Conservation (phyloP, 331 rosid genomes). For the Dryas integrifolia region DNA sequence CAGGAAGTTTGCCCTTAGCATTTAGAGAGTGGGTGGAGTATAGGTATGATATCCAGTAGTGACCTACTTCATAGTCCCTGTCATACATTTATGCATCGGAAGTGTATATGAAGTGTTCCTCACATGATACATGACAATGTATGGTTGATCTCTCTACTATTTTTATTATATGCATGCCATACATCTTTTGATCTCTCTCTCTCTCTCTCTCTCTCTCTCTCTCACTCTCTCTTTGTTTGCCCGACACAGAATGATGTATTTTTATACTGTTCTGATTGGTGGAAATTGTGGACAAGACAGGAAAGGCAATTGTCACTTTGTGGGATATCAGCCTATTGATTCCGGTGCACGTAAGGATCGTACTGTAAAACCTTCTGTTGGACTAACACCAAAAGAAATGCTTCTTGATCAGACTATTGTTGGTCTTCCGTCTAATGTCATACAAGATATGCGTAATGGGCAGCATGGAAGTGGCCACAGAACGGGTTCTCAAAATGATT, state of each 20-base stretch:
- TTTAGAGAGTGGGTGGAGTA: background rate
- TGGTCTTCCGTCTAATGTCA: slow-evolving; percentile 17
- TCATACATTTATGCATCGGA: background rate
- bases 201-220: background rate
- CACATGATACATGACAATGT: slow-evolving; percentile 7
- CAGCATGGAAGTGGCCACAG: slow-evolving; percentile 36
- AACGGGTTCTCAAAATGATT: slow-evolving; percentile 19
- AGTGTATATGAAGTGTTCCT: background rate
- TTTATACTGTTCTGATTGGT: slow-evolving; percentile 29
- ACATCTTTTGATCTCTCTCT: background rate
- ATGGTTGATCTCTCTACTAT: background rate
- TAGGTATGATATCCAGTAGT: background rate
- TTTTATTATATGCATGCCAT: background rate
- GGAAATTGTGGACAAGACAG: slow-evolving; percentile 53
- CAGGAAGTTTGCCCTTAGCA: background rate
- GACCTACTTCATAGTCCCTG: background rate
- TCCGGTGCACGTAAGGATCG: slow-evolving; percentile 35
- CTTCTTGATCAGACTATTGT: slow-evolving; percentile 31
- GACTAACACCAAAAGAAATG: slow-evolving; percentile 30
- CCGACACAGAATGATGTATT: slow-evolving; percentile 11
- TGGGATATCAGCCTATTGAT: slow-evolving; percentile 58
- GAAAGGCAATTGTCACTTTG: slow-evolving; percentile 66
- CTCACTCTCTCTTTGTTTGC: background rate
- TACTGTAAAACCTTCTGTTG: slow-evolving; percentile 26
- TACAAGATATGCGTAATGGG: slow-evolving; percentile 10